Percentiles rank a stretch among this genome's conserved stretches.
Evolutionary conservation across 495 filamentous ascomycete species (phyloP).

Genomic region (Penicillium lagena): DNA sequence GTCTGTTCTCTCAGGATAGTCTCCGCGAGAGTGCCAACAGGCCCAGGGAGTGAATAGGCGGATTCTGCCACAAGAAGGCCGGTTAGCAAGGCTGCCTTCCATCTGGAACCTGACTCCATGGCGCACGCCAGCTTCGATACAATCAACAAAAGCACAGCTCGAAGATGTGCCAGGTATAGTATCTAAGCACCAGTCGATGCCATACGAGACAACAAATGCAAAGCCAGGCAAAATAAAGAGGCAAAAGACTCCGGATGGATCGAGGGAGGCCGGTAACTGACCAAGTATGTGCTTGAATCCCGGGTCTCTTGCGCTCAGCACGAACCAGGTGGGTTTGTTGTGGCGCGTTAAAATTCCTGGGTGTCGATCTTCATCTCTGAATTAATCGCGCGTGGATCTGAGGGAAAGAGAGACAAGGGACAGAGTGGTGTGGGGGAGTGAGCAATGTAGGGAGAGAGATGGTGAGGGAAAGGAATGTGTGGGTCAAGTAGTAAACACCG

Average conservation of each 20-base stretch:
- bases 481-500: slow-evolving; percentile 2
- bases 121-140: slow-evolving; percentile 1
- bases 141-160: neutral
- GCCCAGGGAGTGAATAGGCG: slow-evolving; percentile 18
- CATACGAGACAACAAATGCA: slow-evolving; percentile 4
- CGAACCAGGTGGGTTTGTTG: slow-evolving; percentile 6
- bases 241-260: neutral
- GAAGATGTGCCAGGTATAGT: neutral
- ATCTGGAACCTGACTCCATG: slow-evolving; percentile 12
- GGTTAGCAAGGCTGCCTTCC: slow-evolving; percentile 28
- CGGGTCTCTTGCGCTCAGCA: neutral
- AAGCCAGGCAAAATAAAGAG: neutral
- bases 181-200: slow-evolving; percentile 5
- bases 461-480: slow-evolving; percentile 6
- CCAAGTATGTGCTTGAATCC: slow-evolving; percentile 15
- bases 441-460: slow-evolving; percentile 16
- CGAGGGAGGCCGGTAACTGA: slow-evolving; percentile 6
- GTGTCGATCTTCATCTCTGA: slow-evolving; percentile 11
- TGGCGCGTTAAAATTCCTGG: slow-evolving; percentile 13
- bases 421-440: neutral
- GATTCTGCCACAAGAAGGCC: slow-evolving; percentile 27
- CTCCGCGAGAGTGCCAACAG: slow-evolving; percentile 5
- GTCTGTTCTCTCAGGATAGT: slow-evolving; percentile 8
- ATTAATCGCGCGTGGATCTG: neutral
- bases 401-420: neutral